Conservation (phyloP, 495 filamentous ascomycete genomes). For the Aspergillus conjunctus region DNA sequence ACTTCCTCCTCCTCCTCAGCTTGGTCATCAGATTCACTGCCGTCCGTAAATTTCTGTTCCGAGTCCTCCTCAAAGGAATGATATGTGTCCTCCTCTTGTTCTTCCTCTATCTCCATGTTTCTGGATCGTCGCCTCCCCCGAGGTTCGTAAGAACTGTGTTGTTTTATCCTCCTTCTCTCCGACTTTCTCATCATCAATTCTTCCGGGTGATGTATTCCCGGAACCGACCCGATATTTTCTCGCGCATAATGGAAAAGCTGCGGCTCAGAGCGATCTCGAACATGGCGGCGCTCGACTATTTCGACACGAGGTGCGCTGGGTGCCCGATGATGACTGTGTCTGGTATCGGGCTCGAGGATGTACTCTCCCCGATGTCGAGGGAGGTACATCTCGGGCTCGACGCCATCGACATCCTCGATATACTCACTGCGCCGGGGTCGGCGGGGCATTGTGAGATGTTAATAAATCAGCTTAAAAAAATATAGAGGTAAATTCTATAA, state of each 20-base stretch:
- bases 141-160: background rate
- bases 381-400: slow-evolving; percentile 28
- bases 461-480: background rate
- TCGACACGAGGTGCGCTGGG: slow-evolving; percentile 32
- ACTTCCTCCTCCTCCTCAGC: no score
- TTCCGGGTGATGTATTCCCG: slow-evolving; percentile 15
- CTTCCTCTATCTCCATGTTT: slow-evolving; percentile 29
- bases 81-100: slow-evolving; percentile 24
- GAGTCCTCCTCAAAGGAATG: slow-evolving; percentile 27
- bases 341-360: slow-evolving; percentile 27
- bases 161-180: no score
- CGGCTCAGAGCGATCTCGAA: slow-evolving; percentile 32
- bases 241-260: slow-evolving; percentile 26
- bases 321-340: slow-evolving; percentile 28
- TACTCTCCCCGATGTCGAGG: slow-evolving; percentile 25
- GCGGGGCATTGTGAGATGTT: slow-evolving; percentile 37
- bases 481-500: background rate
- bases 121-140: slow-evolving; percentile 23
- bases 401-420: slow-evolving; percentile 33
- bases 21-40: slow-evolving; percentile 29
- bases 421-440: slow-evolving; percentile 35
- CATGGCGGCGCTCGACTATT: slow-evolving; percentile 37
- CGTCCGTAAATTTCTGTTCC: slow-evolving; percentile 17
- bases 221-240: background rate
- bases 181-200: slow-evolving; percentile 2